Evolutionary conservation across 495 filamentous ascomycete species (phyloP), one percentile per base, ranked within the genome.

Genomic region (Elasticomyces elasticus): DNA sequence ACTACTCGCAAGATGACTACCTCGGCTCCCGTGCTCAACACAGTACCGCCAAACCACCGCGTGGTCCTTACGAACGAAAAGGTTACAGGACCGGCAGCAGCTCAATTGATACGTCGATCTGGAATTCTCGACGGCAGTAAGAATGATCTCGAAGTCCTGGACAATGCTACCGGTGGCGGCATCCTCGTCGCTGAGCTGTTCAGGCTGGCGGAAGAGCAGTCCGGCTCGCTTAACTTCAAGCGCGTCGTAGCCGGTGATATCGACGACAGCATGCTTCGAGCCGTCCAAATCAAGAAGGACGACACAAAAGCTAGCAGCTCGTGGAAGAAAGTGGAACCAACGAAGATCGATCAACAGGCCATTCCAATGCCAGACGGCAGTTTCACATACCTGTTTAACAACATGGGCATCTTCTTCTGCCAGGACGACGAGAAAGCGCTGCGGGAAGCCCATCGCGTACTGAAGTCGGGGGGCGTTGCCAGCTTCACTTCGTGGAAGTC

Each of bases 351-450:
- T 37, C 53, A 55, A 17, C 25, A 25, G 17, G 44, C 31, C 17
- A 5, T 48, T 4, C 26, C 24, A 6, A 37, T 33, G 10, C 31
- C 53, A 12, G 19, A 52, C 30, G 51, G 44, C 11, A 46, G 17
- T 12, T 79, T 80, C 42, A 73, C 78, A 5, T 76, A 76, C 48
- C 82, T 64, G 62, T 86, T 86, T 23, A 88, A 67, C 79, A 84
- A 87, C 67, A 85, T 88, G 2, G 84, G 79, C 52, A 86, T 67
- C 60, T 75, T 76, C 64, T 76, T 73, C 24, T 58, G 43, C 46
- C 30, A 20, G 1, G 28, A 49, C 46, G 46, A 50, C 26, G 28
- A 11, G 2, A 19, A 10, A 1, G 43, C 53, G 1, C 33, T 55
- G 9, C 13, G 13, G 2, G 44, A 49, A 23, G 31, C 53, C 13